Evolutionary conservation across 345 rosid genomes (phyloP).

Genomic region (Psidium friedrichsthalianum): DNA sequence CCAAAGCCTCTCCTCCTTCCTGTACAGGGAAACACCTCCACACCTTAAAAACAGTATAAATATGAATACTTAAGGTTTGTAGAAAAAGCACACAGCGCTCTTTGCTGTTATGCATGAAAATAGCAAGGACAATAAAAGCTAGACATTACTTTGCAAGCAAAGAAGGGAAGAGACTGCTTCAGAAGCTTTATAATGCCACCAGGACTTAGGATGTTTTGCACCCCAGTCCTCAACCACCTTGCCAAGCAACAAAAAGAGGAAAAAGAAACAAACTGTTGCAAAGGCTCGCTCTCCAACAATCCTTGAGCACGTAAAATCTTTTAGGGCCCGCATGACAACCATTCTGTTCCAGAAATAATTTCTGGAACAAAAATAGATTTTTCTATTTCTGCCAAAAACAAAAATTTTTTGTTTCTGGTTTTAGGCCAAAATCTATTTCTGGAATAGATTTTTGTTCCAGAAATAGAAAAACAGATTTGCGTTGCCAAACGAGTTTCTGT

Average conservation of each 20-base stretch:
- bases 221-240: background rate
- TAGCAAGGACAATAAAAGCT: background rate
- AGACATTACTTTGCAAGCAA: constrained; percentile 1
- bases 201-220: background rate
- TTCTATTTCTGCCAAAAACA: no score
- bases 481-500: no score
- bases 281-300: background rate
- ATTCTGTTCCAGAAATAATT: no score
- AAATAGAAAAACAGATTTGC: no score
- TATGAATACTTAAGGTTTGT: background rate
- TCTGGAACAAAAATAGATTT: no score
- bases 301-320: background rate
- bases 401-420: no score
- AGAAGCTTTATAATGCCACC: background rate
- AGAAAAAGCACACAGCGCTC: constrained; percentile 7
- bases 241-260: background rate
- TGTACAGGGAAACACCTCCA: background rate
- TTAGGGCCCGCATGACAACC: no score
- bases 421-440: no score
- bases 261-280: background rate
- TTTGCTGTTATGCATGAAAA: constrained; percentile 7
- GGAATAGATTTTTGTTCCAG: no score
- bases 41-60: background rate
- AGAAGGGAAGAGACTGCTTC: background rate
- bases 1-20: background rate